Evolutionary conservation across 1,139 yeast genomes (phyloP).

Genomic region (Torulaspora globosa): DNA sequence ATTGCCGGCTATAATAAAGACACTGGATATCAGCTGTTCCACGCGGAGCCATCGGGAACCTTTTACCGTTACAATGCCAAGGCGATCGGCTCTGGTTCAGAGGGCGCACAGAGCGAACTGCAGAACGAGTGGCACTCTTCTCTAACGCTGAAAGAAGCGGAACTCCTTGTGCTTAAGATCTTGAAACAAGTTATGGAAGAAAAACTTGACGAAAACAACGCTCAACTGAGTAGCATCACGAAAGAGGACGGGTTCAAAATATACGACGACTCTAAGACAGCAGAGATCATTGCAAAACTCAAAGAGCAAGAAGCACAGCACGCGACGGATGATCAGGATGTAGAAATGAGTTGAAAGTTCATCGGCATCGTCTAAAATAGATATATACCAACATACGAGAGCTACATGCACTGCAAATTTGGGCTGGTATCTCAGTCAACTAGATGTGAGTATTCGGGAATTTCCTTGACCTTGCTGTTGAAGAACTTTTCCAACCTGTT

Average conservation of each 20-base stretch:
- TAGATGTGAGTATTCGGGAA: slow-evolving; percentile 42
- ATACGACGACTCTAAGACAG: slow-evolving; percentile 79
- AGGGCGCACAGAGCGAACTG: slow-evolving; percentile 97
- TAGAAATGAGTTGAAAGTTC: slow-evolving; percentile 31
- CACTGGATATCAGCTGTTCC: slow-evolving; percentile 93
- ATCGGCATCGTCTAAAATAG: slow-evolving; percentile 5
- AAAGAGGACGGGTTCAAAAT: slow-evolving; percentile 81
- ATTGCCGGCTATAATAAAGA: slow-evolving; percentile 93
- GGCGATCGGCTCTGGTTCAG: slow-evolving; percentile 98
- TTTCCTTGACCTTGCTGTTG: slow-evolving; percentile 73
- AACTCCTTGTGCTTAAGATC: slow-evolving; percentile 79
- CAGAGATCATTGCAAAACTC: slow-evolving; percentile 68
- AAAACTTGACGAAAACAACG: slow-evolving; percentile 90
- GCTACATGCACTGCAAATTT: neutral
- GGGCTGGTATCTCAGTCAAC: slow-evolving; percentile 29
- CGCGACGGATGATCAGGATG: slow-evolving; percentile 32
- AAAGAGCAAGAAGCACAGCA: slow-evolving; percentile 66
- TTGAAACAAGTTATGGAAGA: slow-evolving; percentile 99
- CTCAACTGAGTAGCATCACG: slow-evolving; percentile 92
- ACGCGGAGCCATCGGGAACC: slow-evolving; percentile 99
- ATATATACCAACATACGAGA: slow-evolving; percentile 9
- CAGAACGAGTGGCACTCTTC: slow-evolving; percentile 96
- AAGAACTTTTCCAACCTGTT: slow-evolving; percentile 87
- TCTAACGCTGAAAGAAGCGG: slow-evolving; percentile 91
- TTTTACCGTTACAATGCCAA: slow-evolving; percentile 96